A percentile compares a stretch with the other conserved stretches of the same genome.
Conservation (phyloP, 495 filamentous ascomycete genomes). For the Hyaloscypha variabilis region DNA sequence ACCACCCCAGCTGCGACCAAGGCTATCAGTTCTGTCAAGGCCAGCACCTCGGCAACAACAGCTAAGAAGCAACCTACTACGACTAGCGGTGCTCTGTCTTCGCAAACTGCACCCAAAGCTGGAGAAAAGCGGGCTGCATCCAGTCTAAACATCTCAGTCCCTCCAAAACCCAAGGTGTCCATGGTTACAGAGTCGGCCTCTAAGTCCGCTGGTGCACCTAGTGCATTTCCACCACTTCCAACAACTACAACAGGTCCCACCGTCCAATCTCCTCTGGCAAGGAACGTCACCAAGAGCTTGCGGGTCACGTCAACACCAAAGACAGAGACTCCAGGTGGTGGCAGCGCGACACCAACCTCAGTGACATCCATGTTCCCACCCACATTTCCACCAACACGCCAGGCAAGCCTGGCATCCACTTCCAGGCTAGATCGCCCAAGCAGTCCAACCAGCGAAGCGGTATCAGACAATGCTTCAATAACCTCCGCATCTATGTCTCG, state of each 20-base stretch:
- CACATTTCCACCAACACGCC: conserved; percentile 53
- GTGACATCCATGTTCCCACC: conserved; percentile 37
- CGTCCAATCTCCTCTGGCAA: conserved; percentile 46
- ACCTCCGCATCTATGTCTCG: conserved; percentile 83
- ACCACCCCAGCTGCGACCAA: conserved; percentile 35
- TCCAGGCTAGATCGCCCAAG: conserved; percentile 62
- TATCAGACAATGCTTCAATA: conserved; percentile 76
- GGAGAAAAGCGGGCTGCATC: conserved; percentile 58
- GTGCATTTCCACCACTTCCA: conserved; percentile 51
- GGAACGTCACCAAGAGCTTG: conserved; percentile 57
- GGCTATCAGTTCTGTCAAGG: conserved; percentile 8
- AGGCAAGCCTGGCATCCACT: conserved; percentile 57
- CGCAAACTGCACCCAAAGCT: conserved; percentile 9
- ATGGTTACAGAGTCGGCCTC: conserved; percentile 37
- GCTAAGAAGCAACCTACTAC: conserved; percentile 23
- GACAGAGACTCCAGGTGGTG: conserved; percentile 55
- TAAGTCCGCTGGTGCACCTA: conserved; percentile 40
- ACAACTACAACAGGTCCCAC: conserved; percentile 49
- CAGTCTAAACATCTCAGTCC: conserved; percentile 65
- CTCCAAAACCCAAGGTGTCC: conserved; percentile 35
- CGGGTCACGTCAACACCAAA: conserved; percentile 75
- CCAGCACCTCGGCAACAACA: not conserved
- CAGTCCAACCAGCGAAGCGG: conserved; percentile 74
- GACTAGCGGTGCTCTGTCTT: not conserved
- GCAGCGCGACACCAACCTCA: conserved; percentile 44